Evolutionary conservation across 306 rosid genomes (phyloP), one percentile per base, ranked within the genome.

Genomic region (Dryas octopetala): DNA sequence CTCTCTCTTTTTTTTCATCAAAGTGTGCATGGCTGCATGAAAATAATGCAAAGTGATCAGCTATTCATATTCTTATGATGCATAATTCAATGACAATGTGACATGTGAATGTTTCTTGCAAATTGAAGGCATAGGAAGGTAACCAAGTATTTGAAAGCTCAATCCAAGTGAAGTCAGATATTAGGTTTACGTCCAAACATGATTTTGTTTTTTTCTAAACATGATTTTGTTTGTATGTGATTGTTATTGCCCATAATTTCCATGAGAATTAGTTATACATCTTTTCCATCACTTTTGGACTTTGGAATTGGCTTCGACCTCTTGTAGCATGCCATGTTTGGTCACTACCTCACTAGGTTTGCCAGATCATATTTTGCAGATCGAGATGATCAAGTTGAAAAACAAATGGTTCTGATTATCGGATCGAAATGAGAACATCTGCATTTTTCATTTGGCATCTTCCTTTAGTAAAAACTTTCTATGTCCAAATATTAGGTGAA

Each of bases 111-210:
- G 3, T 11, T 7, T 60, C 65, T 59, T 59, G 16, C 13, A 28
- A 26, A 10, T 60, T 28, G 65, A 60, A 60, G 11, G 65, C 44
- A 38, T 23, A 63, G 45, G 41, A 9, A 66, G 10, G 38, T 66
- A 50, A 70, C 38, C 17, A 16, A 76, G 19, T 55, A 61, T 62
- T 60, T 54, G 19, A 16, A 12, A 15, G 14, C 14, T 75, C 49
- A 62, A 62, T 74, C 64, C 57, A 68, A 51, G n/a, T 67, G 62
- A 38, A 55, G 71, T 61, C 67, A 67, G 59, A 54, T 26, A 69
- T 64, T 80, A 80, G 87, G 87, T 80, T 80, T 48, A 4, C 32
- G 75, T 80, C 82, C 13, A 79, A 79, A 73, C 77, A 14, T 50
- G 51, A 17, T 15, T 59, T 48, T 32, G 38, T 32, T 32, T 32